phyloP scores from a whole-genome alignment of 164 flowering plant genomes.

The Macadamia integrifolia region DNA sequence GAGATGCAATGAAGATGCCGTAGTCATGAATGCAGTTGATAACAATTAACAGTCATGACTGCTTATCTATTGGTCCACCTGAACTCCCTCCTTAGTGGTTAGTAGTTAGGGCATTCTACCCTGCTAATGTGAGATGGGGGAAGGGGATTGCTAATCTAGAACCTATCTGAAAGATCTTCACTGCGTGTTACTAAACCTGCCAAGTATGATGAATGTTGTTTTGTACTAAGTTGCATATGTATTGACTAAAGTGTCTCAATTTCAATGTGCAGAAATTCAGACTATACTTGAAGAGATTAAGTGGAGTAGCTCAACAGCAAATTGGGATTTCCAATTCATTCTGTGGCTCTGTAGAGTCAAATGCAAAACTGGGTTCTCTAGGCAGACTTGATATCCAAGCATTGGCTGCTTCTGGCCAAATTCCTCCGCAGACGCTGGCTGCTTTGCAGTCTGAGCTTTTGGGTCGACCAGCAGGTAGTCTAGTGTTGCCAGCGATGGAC shows the following conservation, averaged over 20 bases:
- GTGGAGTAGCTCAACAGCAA: conserved; percentile 63
- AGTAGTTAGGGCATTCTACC: too few relatives aligned
- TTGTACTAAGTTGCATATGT: not conserved
- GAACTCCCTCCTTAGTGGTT: too few relatives aligned
- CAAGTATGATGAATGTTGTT: not conserved
- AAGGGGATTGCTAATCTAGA: too few relatives aligned
- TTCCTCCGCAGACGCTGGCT: conserved; percentile 68
- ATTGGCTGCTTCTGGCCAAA: conserved; percentile 73
- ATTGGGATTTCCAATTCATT: conserved; percentile 43
- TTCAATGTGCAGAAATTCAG: conserved; percentile 64
- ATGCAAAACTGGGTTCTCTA: conserved; percentile 40
- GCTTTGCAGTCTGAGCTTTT: conserved; percentile 70
- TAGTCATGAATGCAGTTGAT: too few relatives aligned
- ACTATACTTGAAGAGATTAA: conserved; percentile 68
- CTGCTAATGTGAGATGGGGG: too few relatives aligned
- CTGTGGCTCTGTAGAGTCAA: conserved; percentile 47
- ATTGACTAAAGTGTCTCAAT: not conserved
- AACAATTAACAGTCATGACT: too few relatives aligned
- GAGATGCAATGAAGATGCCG: too few relatives aligned
- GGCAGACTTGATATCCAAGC: conserved; percentile 66
- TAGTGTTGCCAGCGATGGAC: conserved; percentile 41
- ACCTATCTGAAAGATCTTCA: too few relatives aligned
- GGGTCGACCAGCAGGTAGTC: conserved; percentile 48
- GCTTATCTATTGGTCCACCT: too few relatives aligned
- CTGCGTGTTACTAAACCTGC: not conserved